Evolutionary conservation across 805 yeast species (phyloP).

Genomic region (Pichia nanzhaoensis): DNA sequence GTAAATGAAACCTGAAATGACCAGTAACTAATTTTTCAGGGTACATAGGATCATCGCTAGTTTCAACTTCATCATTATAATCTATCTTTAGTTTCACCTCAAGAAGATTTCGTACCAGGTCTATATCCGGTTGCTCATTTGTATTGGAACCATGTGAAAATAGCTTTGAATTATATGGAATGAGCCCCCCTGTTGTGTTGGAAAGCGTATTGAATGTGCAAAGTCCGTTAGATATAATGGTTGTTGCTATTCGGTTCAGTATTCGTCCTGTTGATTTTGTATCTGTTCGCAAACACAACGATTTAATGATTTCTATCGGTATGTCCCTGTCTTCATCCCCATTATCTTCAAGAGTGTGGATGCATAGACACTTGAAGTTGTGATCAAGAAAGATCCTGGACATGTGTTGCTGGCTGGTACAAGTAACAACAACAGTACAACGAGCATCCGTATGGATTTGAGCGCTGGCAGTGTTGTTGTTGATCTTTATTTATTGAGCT

Average conservation of each 20-base stretch:
- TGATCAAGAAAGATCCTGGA: conserved; percentile 26
- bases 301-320: conserved; percentile 36
- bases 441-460: no score
- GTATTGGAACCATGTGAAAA: conserved; percentile 19
- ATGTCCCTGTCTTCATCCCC: conserved; percentile 16
- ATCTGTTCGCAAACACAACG: conserved; percentile 22
- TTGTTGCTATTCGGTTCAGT: conserved; percentile 18
- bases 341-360: conserved; percentile 30
- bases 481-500: background rate
- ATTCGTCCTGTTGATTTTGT: conserved; percentile 16
- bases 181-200: conserved; percentile 7
- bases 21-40: conserved; percentile 18
- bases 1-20: conserved; percentile 26
- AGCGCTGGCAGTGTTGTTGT: background rate
- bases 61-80: background rate
- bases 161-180: conserved; percentile 20
- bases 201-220: conserved; percentile 2
- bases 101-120: conserved; percentile 18
- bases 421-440: background rate
- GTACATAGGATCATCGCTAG: conserved; percentile 6
- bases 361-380: conserved; percentile 14
- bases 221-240: conserved; percentile 20
- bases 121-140: conserved; percentile 20
- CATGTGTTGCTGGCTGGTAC: conserved; percentile 15
- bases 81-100: conserved; percentile 23